Base-by-base conservation (phyloP, 140 eudicot genomes). In the Stevia rebaudiana region DNA sequence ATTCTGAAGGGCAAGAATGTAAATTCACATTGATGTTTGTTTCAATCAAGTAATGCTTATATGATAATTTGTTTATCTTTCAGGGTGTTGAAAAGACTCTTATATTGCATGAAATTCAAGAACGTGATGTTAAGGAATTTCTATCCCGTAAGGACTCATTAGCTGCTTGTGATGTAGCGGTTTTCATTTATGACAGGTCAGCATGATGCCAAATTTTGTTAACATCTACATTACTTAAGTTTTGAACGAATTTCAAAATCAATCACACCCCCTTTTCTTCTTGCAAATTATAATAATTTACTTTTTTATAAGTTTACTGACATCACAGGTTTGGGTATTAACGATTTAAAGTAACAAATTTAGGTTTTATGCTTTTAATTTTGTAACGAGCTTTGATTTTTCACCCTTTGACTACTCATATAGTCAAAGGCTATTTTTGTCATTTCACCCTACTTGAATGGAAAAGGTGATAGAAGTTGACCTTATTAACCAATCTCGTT, bases 31-130 rank as follows among this genome's bases (percentile, higher is more conserved):
- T 62, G 54, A 28, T 54, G 39, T 68, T 12, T 61, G 23, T 35
- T 47, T 62, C 58, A 46, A 51, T 36, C 66, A 49, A 24, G 33
- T 64, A 41, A 17, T 54, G 9, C 25, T 13, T 19, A 49, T 35
- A 52, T 42, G 36, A 41, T 73, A 15, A 28, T 37, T 37, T 31
- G 8, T 23, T 54, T 65, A 28, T 66, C 48, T 67, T 74, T 74
- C 89, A 92, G 98, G 96, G 98, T 59, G 72, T 57, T 63, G 80
- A 78, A 76, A 92, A 83, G 83, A 85, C 84, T 8, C 96, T 92
- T 50, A 74, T 92, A 71, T 79, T 92, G 78, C 84, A 74, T 56
- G 98, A 92, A 81, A 81, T 92, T 56, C 95, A 91, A 76, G 98
- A 88, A 83, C 89, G 82, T 24, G 83, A 77, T 71, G 89, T 80